Evolutionary conservation across 1,284 basidiomycete genomes (phyloP), one percentile per base, ranked within the genome.

Genomic region (Lentinus polychrous): DNA sequence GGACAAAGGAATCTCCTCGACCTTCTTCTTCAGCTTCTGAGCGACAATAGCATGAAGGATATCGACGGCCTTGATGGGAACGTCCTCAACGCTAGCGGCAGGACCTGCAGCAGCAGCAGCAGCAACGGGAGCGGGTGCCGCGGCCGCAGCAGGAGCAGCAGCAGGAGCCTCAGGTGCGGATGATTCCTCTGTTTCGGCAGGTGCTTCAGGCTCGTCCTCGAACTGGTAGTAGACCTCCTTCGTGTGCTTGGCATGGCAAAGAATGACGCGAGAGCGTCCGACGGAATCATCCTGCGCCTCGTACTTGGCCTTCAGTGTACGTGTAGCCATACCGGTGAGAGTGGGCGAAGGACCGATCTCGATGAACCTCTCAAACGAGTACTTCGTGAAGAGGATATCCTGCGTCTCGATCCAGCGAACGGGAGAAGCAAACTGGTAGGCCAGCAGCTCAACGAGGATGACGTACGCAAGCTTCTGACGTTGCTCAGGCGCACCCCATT

Each of bases 341-440:
- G 94, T 97, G 2, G 96, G 95, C 8, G 91, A 93, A 46, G 96
- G 96, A 38, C 96, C 95, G 52, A 99, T 77, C 67, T 99, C 95
- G 63, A 99, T 86, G 61, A 98, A 78, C 23, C 95, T 83, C 71
- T 98, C 94, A 60, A 97, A 97, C 52, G 79, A 75, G 75, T 84
- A 96, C n/a, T 83, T 71, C 5, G 74, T 81, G 74, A 99, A 99
- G 52, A 99, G 78, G 41, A 91, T 80, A 61, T 99, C 95, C 65
- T 98, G 95, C 0, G 95, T 99, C 72, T 98, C 91, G 62, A 99
- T 99, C 95, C 95, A 98, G 49, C 94, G 86, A 22, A 99, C 94
- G 10, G 94, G 93, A 2, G 93, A 94, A 0, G 90, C 90, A 59
- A 94, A 94, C 66, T 99, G 95, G 66, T 98, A 98, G 12, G 95